Conservation (phyloP, 305 asterid species). For the Petunia hybrid region DNA sequence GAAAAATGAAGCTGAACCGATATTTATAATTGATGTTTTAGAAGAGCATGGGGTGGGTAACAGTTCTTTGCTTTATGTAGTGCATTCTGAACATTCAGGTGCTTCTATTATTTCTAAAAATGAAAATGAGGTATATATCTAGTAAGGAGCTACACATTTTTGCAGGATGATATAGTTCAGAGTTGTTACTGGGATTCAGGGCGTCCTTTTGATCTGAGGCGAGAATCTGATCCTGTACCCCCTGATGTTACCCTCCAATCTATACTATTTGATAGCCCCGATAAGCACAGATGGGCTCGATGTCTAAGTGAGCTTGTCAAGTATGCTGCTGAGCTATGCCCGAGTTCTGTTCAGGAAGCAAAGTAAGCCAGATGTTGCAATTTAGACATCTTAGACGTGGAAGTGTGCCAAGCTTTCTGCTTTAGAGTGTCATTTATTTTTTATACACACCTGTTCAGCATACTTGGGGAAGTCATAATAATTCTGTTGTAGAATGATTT, state of each 20-base stretch:
- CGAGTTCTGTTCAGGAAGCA: conserved; percentile 93
- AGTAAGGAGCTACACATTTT: conserved; percentile 17
- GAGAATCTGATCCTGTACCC: conserved; percentile 96
- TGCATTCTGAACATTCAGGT: neutral
- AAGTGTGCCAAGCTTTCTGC: conserved; percentile 18
- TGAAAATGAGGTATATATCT: neutral
- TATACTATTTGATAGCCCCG: conserved; percentile 94
- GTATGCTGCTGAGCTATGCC: conserved; percentile 94
- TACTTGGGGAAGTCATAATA: conserved; percentile 7
- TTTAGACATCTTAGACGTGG: neutral
- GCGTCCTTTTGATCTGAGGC: conserved; percentile 90
- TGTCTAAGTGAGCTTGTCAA: conserved; percentile 95
- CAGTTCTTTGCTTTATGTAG: conserved; percentile 32
- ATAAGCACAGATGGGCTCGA: conserved; percentile 97
- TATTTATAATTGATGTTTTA: conserved; percentile 94
- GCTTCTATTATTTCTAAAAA: conserved; percentile 19
- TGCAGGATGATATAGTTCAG: conserved; percentile 98
- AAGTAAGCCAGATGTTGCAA: conserved; percentile 60
- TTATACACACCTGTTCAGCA: neutral
- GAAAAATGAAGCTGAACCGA: conserved; percentile 88
- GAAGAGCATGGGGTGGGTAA: conserved; percentile 97
- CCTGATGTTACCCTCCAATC: conserved; percentile 96
- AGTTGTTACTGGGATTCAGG: conserved; percentile 98
- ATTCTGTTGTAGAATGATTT: conserved; percentile 25
- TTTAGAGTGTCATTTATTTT: conserved; percentile 8